Conservation (phyloP, 495 filamentous ascomycete genomes). For the Aspergillus steynii region DNA sequence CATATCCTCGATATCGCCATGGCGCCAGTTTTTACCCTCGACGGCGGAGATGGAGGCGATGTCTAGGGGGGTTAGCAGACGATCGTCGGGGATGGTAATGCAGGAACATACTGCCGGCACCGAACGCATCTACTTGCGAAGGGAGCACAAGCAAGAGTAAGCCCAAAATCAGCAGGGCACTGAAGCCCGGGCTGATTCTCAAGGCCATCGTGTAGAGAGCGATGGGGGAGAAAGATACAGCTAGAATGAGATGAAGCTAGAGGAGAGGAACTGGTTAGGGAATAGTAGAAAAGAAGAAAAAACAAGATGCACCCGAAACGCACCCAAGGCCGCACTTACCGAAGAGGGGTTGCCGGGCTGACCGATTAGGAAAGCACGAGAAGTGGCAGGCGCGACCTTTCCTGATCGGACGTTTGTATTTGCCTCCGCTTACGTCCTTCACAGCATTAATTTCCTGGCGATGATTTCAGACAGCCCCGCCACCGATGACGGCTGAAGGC, state of each 20-base stretch:
- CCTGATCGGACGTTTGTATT: not conserved
- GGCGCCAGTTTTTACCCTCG: slow-evolving; percentile 94
- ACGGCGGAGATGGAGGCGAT: slow-evolving; percentile 92
- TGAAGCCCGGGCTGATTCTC: slow-evolving; percentile 29
- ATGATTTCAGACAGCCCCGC: no score
- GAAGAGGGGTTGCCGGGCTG: not conserved
- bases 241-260: slow-evolving; percentile 2
- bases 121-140: slow-evolving; percentile 66
- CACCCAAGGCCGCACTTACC: not conserved
- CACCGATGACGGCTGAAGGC: no score
- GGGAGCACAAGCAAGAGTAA: slow-evolving; percentile 60
- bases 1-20: slow-evolving; percentile 96
- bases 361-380: not conserved
- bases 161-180: slow-evolving; percentile 51
- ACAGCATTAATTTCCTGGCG: no score
- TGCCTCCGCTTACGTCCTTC: no score
- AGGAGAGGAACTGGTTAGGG: not conserved
- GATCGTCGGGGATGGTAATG: not conserved
- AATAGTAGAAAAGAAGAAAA: slow-evolving; percentile 4
- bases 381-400: not conserved
- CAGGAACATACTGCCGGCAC: slow-evolving; percentile 69
- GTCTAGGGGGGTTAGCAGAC: slow-evolving; percentile 39
- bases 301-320: slow-evolving; percentile 1
- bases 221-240: slow-evolving; percentile 10
- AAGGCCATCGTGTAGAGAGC: slow-evolving; percentile 29